Evolutionary conservation across 257 asterid genomes (phyloP), one percentile per base, ranked within the genome.

Genomic region (Scutellaria minor): DNA sequence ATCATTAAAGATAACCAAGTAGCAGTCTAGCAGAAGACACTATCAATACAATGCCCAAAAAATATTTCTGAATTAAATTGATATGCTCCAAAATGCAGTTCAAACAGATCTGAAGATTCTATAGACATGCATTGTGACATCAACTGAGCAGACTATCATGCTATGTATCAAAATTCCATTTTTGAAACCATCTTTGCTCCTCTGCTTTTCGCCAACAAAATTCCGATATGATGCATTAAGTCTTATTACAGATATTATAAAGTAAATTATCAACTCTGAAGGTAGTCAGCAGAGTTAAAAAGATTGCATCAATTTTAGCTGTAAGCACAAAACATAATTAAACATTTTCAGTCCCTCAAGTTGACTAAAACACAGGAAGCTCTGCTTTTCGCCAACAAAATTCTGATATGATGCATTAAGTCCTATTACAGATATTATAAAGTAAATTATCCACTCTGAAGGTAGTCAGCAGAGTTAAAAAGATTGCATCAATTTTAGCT

Each of bases 171-270:
- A 90, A 82, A 0, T 81, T 18, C 77, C 70, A 92, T 85, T 73
- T 81, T 81, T 37, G 91, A 89, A 67, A 83, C 96, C 68, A 89
- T 73, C 85, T 80, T 88, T 70, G 98, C 98, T 72, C 98, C 98
- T 81, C 98, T 83, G 84, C 91, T 82, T n/a, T 87, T 87, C 72
- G 96, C 92, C 57, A 90, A 84, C 85, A 87, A 86, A 65, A 92
- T 91, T 73, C 98, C 97, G 12, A 90, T 56, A 69, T 85, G 97
- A 83, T 92, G 98, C 97, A 88, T 90, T 64, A 87, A 59, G 31
- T 85, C 97, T 97, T 90, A 68, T 53, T 72, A 44, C 35, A 68
- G 51, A 27, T 55, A 65, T 18, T 37, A 58, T 48, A 68, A 70
- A 41, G 68, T 67, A 18, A 46, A 65, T 55, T n/a, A n/a, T n/a